Conservation (phyloP, 495 filamentous ascomycete genomes). For the Talaromyces borbonicus region DNA sequence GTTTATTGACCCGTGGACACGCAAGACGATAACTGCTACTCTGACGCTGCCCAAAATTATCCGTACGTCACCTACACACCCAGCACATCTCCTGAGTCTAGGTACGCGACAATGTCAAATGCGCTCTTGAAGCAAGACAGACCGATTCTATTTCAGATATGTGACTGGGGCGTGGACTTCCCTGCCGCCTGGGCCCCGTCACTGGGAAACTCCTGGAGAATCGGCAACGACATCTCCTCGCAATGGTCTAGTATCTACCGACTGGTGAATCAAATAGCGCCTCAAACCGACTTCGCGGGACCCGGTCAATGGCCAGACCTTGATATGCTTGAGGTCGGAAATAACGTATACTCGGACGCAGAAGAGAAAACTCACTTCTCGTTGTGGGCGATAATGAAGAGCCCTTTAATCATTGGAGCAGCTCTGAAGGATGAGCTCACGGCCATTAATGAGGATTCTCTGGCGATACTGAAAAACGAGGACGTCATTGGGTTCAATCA, state of each 20-base stretch:
- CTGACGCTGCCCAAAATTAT: conserved; percentile 26
- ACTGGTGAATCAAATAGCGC: conserved; percentile 39
- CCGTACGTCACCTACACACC: conserved; percentile 32
- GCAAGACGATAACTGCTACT: conserved; percentile 42
- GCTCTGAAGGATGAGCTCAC: conserved; percentile 26
- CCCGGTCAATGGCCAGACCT: conserved; percentile 44
- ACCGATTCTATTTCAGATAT: conserved; percentile 38
- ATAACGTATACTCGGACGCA: conserved; percentile 20
- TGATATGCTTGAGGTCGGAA: conserved; percentile 45
- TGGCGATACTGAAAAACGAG: conserved; percentile 36
- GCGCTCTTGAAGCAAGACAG: conserved; percentile 17
- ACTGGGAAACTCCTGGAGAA: conserved; percentile 41
- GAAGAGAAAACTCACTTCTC: conserved; percentile 46
- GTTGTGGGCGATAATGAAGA: conserved; percentile 49
- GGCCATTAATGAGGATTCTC: conserved; percentile 20
- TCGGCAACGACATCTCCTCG: conserved; percentile 46
- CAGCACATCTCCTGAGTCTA: conserved; percentile 16
- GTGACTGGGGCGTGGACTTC: conserved; percentile 44
- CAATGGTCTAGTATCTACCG: conserved; percentile 42
- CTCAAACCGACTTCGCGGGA: conserved; percentile 20
- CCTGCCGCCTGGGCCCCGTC: conserved; percentile 38
- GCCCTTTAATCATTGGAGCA: conserved; percentile 43
- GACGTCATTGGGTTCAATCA: conserved; percentile 46
- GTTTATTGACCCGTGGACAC: not conserved
- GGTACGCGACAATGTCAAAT: conserved; percentile 26